These are phyloP conservation scores for Neurospora terricola DNA, from an alignment of 495 filamentous ascomycete species.

Conservation along the genomic window DNA sequence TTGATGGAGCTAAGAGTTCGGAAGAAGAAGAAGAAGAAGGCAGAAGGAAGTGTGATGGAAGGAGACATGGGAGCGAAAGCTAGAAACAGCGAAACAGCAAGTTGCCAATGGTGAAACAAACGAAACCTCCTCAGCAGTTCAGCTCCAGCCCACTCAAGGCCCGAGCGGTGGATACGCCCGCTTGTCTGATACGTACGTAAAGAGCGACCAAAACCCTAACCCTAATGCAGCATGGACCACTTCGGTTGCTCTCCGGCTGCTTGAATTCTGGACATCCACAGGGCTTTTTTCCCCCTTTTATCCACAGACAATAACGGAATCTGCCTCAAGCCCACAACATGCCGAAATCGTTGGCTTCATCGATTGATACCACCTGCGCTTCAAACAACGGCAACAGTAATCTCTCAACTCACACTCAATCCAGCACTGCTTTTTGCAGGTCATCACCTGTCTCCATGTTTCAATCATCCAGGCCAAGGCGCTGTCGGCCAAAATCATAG, in stretches of 20 bases:
- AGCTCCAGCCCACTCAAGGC: not conserved
- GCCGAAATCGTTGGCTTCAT: not conserved
- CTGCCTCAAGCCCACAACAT: not conserved
- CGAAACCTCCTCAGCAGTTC: not conserved
- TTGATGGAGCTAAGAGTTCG: not conserved
- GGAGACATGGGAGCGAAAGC: not conserved
- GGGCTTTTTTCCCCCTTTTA: not conserved
- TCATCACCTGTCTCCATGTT: not conserved
- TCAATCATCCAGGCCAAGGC: not conserved
- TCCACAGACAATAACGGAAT: not conserved
- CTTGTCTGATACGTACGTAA: not conserved
- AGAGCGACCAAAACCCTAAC: not conserved
- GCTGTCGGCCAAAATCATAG: not conserved
- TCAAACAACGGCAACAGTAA: not conserved
- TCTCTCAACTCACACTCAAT: not conserved
- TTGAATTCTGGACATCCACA: not conserved
- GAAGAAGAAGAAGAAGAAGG: not conserved
- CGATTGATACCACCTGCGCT: not conserved
- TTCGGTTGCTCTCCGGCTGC: not conserved
- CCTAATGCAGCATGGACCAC: not conserved
- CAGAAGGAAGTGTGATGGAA: not conserved
- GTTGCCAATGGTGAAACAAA: constrained; percentile 1
- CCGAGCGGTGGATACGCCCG: not conserved
- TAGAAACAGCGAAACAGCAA: not conserved
- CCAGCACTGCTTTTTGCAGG: not conserved